Percentiles rank a stretch among this genome's conserved stretches.
Evolutionary conservation across 345 rosid species (phyloP).

Genomic region (Acer saccharum): DNA sequence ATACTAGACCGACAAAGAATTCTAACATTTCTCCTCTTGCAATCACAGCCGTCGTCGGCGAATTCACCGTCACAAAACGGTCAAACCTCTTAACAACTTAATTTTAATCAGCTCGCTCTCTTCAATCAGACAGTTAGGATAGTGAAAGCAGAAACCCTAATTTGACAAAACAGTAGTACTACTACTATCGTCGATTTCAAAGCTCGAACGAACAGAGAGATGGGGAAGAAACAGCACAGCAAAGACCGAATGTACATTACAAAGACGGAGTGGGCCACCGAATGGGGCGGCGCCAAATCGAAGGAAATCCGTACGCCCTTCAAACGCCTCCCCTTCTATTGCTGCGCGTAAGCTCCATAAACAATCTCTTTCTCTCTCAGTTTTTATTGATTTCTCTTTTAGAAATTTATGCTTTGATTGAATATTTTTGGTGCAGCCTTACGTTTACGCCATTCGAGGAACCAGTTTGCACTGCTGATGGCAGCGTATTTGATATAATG

Average conservation of each 20-base stretch:
- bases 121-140: background rate
- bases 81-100: background rate
- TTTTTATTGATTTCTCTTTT: background rate
- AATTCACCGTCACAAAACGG: background rate
- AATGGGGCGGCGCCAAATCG: slow-evolving; percentile 98
- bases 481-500: slow-evolving; percentile 89
- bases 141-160: background rate
- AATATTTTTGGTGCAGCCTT: slow-evolving; percentile 56
- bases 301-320: slow-evolving; percentile 73
- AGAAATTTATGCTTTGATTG: background rate
- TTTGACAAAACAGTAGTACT: background rate
- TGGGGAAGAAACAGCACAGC: slow-evolving; percentile 99
- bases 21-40: background rate
- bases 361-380: background rate
- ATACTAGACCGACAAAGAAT: background rate
- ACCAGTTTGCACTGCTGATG: slow-evolving; percentile 80
- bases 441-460: slow-evolving; percentile 83
- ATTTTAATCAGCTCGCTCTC: background rate
- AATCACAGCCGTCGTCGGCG: background rate
- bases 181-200: background rate
- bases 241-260: slow-evolving; percentile 97
- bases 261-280: slow-evolving; percentile 97
- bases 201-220: slow-evolving; percentile 25
- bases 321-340: slow-evolving; percentile 93
- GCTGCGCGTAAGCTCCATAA: slow-evolving; percentile 80